Conservation (phyloP, 805 yeast species). For the Ascoidea tarda region DNA sequence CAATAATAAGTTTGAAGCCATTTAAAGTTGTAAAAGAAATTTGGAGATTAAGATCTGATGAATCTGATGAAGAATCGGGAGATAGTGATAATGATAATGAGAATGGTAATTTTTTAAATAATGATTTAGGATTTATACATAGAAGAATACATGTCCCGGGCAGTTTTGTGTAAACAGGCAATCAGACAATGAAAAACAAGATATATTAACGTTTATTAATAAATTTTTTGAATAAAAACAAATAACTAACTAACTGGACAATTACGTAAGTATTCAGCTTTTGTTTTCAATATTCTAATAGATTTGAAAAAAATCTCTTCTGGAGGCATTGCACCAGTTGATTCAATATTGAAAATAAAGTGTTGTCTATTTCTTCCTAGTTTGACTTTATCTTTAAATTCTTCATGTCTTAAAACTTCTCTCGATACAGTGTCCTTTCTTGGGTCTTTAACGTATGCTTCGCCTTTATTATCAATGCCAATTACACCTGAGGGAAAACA, state of each 20-base stretch:
- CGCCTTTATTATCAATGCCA: constrained; percentile 48
- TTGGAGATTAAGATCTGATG: neutral
- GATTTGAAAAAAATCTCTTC: constrained; percentile 91
- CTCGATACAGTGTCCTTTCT: constrained; percentile 94
- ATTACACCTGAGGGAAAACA: constrained; percentile 94
- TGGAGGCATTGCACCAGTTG: constrained; percentile 94
- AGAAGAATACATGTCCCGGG: neutral
- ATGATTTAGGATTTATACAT: neutral
- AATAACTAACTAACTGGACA: constrained; percentile 49
- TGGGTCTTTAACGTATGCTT: constrained; percentile 77
- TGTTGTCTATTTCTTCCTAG: constrained; percentile 87
- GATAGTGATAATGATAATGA: too few relatives aligned
- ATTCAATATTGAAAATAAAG: constrained; percentile 87
- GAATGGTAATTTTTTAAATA: too few relatives aligned
- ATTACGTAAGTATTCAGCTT: constrained; percentile 64
- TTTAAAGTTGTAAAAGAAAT: neutral
- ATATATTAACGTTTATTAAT: neutral
- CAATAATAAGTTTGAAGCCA: neutral
- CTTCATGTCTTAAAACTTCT: constrained; percentile 89
- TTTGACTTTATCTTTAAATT: constrained; percentile 78
- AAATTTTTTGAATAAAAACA: neutral
- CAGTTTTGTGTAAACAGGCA: neutral
- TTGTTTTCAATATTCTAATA: constrained; percentile 71
- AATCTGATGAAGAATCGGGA: neutral
- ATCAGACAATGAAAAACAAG: neutral